Percentiles rank a stretch among this genome's conserved stretches.
phyloP scores from a whole-genome alignment of 148 eudicot species.

The Camellia sinensis region DNA sequence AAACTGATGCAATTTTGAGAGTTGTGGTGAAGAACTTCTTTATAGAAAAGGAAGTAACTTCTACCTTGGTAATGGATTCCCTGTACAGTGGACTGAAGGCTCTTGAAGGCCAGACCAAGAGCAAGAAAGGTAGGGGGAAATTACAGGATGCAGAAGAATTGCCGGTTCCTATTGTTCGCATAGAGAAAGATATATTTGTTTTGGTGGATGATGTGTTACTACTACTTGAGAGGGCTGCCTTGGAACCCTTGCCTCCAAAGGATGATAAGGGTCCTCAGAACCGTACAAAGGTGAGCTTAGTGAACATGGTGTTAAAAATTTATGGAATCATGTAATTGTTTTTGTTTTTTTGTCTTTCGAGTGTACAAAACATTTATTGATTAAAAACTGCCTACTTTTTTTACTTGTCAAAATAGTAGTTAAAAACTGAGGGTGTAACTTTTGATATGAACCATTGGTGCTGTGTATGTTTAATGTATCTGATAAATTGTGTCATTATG shows the following conservation, averaged over 20 bases:
- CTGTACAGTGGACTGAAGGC: constrained; percentile 95
- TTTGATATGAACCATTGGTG: neutral
- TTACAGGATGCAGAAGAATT: constrained; percentile 57
- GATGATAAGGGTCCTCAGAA: constrained; percentile 98
- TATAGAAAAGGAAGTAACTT: constrained; percentile 93
- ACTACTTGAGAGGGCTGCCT: constrained; percentile 76
- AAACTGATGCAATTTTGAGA: constrained; percentile 65
- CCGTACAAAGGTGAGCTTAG: constrained; percentile 74
- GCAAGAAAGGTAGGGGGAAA: constrained; percentile 56
- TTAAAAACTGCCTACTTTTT: neutral
- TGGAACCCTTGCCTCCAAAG: constrained; percentile 89
- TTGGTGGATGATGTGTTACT: constrained; percentile 78
- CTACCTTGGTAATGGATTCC: constrained; percentile 95
- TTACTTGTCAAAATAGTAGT: neutral
- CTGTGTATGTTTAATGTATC: neutral
- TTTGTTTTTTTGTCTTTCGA: neutral
- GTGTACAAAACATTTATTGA: neutral
- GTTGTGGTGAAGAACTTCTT: constrained; percentile 83
- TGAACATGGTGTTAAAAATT: neutral
- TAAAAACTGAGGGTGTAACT: neutral
- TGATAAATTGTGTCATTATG: neutral
- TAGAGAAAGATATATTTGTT: constrained; percentile 73
- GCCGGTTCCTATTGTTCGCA: constrained; percentile 63
- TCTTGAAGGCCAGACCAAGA: constrained; percentile 75
- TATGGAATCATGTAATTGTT: neutral